phyloP scores from a whole-genome alignment of 345 rosid species.

The Ailanthus altissimus region DNA sequence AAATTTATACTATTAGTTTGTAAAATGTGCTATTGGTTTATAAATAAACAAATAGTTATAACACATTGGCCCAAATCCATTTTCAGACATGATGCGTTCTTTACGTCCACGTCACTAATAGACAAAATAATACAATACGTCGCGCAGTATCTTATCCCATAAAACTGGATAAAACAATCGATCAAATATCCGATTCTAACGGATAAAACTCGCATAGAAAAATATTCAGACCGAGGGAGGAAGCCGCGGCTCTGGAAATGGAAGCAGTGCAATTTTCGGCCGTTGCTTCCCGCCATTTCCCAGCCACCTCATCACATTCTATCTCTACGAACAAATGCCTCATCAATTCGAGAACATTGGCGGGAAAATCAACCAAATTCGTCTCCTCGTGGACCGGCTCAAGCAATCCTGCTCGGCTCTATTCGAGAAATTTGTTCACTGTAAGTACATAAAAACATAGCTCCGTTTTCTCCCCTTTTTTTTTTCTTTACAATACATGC shows the following conservation, averaged over 20 bases:
- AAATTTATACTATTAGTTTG: no score
- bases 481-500: neutral
- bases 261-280: conserved; percentile 51
- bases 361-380: conserved; percentile 30
- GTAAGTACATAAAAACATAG: conserved; percentile 37
- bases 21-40: no score
- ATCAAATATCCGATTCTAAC: conserved; percentile 20
- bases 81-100: no score
- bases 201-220: neutral
- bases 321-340: conserved; percentile 24
- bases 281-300: conserved; percentile 51
- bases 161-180: conserved; percentile 13
- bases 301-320: conserved; percentile 29
- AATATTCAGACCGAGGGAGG: neutral
- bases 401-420: conserved; percentile 45
- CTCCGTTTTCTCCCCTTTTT: neutral
- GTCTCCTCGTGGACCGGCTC: conserved; percentile 47
- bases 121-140: neutral
- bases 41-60: no score
- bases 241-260: conserved; percentile 33
- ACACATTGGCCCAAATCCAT: no score
- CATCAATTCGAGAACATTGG: conserved; percentile 25
- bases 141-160: conserved; percentile 18
- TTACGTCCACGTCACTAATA: neutral
- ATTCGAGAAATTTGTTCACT: conserved; percentile 54